A percentile compares a stretch with the other conserved stretches of the same genome.
Conservation (phyloP, 2,329 filamentous ascomycete species). For the Dothistroma pini region DNA sequence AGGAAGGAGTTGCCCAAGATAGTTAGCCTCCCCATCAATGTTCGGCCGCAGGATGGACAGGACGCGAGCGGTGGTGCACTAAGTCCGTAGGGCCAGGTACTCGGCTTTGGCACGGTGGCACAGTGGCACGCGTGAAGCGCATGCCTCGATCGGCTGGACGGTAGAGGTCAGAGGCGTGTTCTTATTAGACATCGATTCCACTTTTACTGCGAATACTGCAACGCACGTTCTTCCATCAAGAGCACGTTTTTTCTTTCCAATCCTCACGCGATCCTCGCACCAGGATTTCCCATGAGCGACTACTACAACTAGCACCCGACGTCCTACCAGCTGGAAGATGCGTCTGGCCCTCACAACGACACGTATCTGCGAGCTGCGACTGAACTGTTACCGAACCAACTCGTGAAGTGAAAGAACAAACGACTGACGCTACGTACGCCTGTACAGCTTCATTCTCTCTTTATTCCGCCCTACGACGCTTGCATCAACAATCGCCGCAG, state of each 20-base stretch:
- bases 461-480: not conserved
- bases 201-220: not conserved
- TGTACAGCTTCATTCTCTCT: too few species aligned
- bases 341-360: slow-evolving; percentile 1
- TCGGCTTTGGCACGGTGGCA: not conserved
- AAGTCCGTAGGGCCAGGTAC: not conserved
- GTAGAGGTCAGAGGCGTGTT: not conserved
- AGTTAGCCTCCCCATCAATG: not conserved
- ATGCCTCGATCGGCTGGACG: not conserved
- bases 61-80: not conserved
- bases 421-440: not conserved
- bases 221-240: not conserved
- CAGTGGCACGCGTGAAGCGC: not conserved
- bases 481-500: not conserved
- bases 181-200: not conserved
- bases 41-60: not conserved
- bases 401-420: slow-evolving; percentile 12
- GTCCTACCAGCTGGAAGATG: slow-evolving; percentile 3
- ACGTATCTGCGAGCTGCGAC: slow-evolving; percentile 1
- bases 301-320: not conserved
- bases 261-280: not conserved
- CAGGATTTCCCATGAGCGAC: not conserved
- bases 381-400: slow-evolving; percentile 19
- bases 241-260: not conserved
- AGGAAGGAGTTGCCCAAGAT: not conserved